These are phyloP conservation scores for Trichoderma atroviride DNA, from an alignment of 2,329 filamentous ascomycete genomes.

Conservation along the genomic window DNA sequence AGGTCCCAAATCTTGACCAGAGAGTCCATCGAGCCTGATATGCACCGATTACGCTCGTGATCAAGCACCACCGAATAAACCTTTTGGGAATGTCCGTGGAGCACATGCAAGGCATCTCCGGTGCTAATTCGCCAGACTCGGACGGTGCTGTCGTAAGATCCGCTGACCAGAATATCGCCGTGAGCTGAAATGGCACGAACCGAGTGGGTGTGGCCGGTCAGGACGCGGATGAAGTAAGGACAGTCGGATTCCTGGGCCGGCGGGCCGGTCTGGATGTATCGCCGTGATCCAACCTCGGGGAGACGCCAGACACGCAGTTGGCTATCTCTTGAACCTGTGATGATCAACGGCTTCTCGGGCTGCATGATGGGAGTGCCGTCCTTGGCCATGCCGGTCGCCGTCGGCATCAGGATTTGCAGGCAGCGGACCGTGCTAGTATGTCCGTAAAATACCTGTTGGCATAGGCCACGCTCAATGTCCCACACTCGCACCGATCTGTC, in stretches of 20 bases:
- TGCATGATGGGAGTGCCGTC: constrained; percentile 81
- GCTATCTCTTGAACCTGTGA: constrained; percentile 94
- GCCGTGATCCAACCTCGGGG: constrained; percentile 74
- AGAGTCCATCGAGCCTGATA: constrained; percentile 98
- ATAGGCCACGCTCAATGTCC: constrained; percentile 92
- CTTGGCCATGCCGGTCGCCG: constrained; percentile 69
- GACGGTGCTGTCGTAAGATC: constrained; percentile 94
- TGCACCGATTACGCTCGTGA: constrained; percentile 87
- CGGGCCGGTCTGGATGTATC: constrained; percentile 78
- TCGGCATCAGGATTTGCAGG: constrained; percentile 89
- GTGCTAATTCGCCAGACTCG: constrained; percentile 98
- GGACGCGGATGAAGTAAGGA: constrained; percentile 88
- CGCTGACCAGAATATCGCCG: constrained; percentile 93
- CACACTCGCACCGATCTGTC: constrained; percentile 98
- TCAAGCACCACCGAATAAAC: constrained; percentile 98
- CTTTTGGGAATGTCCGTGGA: constrained; percentile 87
- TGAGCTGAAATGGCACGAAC: constrained; percentile 95
- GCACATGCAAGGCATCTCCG: constrained; percentile 79
- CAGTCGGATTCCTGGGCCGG: constrained; percentile 77
- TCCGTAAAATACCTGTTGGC: constrained; percentile 94
- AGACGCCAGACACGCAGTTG: constrained; percentile 93
- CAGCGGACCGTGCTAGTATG: constrained; percentile 97
- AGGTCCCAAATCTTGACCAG: constrained; percentile 97
- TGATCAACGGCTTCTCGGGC: constrained; percentile 93
- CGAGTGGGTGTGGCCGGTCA: constrained; percentile 87